Evolutionary conservation across 2,329 filamentous ascomycete genomes (phyloP), one percentile per base, ranked within the genome.

Genomic region (Fusarium sterilihyphosum): DNA sequence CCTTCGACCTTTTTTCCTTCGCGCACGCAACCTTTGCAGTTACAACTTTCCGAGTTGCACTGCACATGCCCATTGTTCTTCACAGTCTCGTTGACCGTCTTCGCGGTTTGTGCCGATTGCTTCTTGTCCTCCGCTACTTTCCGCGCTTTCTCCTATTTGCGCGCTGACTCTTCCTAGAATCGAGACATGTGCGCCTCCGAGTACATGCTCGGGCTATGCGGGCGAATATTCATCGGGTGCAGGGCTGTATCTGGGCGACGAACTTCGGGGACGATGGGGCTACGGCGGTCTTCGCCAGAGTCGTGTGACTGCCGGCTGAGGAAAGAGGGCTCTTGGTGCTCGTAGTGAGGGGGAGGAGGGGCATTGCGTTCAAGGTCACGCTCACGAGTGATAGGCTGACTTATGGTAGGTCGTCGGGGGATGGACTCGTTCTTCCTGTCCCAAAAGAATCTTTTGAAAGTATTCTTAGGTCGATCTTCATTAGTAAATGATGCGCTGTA

Each of bases 211-310:
- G 65, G 56, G 77, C 81, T 85, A 35, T 80, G 78, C 6, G 81
- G 81, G 38, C 81, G 83, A 57, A 86, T 85, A 74, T 87, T 83
- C 49, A 86, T 85, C 33, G 90, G 90, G 74, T 92, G 90, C 72
- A 90, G 70, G 4, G 88, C 88, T 13, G 89, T 89, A 35, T 88
- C 85, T 3, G 90, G 90, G 17, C 90, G 86, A 78, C 86, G 83
- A 18, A 92, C 69, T 1, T 84, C 84, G 4, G 89, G 89, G 29
- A 86, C 82, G 71, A 92, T 88, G 5, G 90, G 90, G 73, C 88
- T 90, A 58, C 82, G 80, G 57, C 86, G 84, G 38, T 78, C 80
- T 67, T 73, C 66, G 58, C 77, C 70, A 35, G 70, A 76, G 24
- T 74, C 64, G 57, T 72, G 44, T 20, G 57, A 60, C 8, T 18